phyloP scores from a whole-genome alignment of 768 basidiomycete genomes.

The Cubamyces sp. region DNA sequence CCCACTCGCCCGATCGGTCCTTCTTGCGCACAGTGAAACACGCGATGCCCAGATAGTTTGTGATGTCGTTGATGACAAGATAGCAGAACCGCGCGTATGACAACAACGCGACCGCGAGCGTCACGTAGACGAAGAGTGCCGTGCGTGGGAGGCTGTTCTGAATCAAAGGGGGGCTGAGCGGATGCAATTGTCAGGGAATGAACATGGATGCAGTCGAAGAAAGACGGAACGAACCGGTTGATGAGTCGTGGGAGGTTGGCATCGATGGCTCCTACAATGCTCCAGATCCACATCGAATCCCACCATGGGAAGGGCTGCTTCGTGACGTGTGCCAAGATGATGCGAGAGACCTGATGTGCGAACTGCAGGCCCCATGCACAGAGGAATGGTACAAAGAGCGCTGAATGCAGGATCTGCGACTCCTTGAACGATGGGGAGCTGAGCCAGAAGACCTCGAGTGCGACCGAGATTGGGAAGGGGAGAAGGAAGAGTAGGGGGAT shows the following conservation, averaged over 20 bases:
- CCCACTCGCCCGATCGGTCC: constrained; percentile 71
- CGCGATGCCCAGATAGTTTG: constrained; percentile 89
- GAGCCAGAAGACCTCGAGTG: constrained; percentile 84
- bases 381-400: constrained; percentile 84
- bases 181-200: not conserved
- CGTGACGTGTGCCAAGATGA: constrained; percentile 94
- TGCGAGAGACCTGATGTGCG: constrained; percentile 86
- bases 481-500: constrained; percentile 74
- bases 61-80: constrained; percentile 86
- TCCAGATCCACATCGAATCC: constrained; percentile 89
- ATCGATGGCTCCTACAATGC: constrained; percentile 74
- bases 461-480: constrained; percentile 74
- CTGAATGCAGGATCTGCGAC: constrained; percentile 73
- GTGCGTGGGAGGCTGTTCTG: constrained; percentile 68
- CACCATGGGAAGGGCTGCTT: constrained; percentile 81
- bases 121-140: constrained; percentile 72
- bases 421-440: constrained; percentile 62
- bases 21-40: constrained; percentile 92
- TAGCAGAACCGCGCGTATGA: constrained; percentile 79
- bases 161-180: constrained; percentile 64
- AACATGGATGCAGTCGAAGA: constrained; percentile 3
- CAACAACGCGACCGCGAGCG: constrained; percentile 67
- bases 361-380: constrained; percentile 94
- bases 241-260: constrained; percentile 76
- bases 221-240: constrained; percentile 54